Conservation (phyloP, 176 grass and related monocot genomes). For the Tuctoria greenei region DNA sequence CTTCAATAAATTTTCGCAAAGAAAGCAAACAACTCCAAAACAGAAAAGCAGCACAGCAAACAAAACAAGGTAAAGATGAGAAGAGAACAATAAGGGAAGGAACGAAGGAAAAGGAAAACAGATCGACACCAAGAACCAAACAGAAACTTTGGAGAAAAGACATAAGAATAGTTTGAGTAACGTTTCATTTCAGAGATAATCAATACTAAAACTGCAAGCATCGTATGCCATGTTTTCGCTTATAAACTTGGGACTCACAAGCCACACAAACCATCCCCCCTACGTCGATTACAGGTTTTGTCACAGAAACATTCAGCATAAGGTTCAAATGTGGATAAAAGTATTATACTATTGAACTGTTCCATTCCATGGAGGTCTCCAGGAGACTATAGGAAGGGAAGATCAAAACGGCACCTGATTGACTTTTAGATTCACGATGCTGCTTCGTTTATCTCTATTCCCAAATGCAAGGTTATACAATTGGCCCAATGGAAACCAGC, state of each 20-base stretch:
- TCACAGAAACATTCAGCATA: neutral
- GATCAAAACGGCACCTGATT: slow-evolving; percentile 56
- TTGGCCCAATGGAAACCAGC: slow-evolving; percentile 37
- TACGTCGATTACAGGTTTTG: neutral
- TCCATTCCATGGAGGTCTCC: neutral
- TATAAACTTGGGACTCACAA: neutral
- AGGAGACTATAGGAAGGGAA: slow-evolving; percentile 17
- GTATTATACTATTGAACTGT: neutral
- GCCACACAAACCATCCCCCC: neutral
- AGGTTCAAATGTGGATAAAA: neutral
- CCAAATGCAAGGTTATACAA: slow-evolving; percentile 54
- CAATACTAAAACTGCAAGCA: neutral
- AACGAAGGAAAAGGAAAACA: neutral
- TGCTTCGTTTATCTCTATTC: slow-evolving; percentile 45
- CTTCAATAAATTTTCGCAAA: no score
- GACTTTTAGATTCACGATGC: slow-evolving; percentile 34
- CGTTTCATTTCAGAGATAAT: neutral
- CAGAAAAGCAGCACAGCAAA: neutral
- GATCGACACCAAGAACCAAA: neutral
- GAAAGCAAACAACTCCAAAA: slow-evolving; percentile 2
- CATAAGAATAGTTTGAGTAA: no score
- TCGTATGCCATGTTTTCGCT: neutral
- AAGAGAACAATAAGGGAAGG: neutral
- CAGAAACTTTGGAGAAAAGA: neutral
- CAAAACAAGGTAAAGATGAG: neutral